These are phyloP conservation scores for Pistacia vera DNA, from an alignment of 345 rosid species.

Conservation along the genomic window DNA sequence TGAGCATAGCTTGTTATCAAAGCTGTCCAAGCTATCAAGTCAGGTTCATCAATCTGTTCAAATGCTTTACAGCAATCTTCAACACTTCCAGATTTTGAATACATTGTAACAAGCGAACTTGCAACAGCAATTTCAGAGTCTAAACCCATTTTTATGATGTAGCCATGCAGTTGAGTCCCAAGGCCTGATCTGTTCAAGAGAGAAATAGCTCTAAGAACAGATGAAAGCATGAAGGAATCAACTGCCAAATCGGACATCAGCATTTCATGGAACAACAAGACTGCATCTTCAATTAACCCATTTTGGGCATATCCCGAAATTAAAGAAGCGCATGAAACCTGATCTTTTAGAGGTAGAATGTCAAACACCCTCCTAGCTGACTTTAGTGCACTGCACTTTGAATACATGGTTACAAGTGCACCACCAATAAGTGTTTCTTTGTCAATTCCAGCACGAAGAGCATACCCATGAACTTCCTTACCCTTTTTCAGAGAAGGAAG, in stretches of 20 bases:
- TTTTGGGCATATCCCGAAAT: slow-evolving; percentile 65
- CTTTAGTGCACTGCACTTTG: slow-evolving; percentile 51
- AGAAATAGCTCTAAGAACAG: slow-evolving; percentile 56
- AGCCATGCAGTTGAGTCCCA: slow-evolving; percentile 72
- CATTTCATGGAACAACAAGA: slow-evolving; percentile 52
- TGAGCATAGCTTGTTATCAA: slow-evolving; percentile 72
- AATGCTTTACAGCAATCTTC: slow-evolving; percentile 59
- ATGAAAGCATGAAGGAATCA: slow-evolving; percentile 57
- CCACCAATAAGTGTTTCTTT: slow-evolving; percentile 46
- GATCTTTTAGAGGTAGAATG: slow-evolving; percentile 57
- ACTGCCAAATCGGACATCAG: slow-evolving; percentile 38
- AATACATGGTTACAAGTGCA: slow-evolving; percentile 54
- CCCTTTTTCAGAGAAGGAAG: slow-evolving; percentile 43
- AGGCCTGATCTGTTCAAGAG: slow-evolving; percentile 38
- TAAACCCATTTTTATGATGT: slow-evolving; percentile 51
- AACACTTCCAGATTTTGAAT: slow-evolving; percentile 71
- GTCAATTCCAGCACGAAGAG: slow-evolving; percentile 46
- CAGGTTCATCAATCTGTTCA: slow-evolving; percentile 58
- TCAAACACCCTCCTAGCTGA: slow-evolving; percentile 64
- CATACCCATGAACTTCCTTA: slow-evolving; percentile 60
- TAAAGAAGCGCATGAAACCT: slow-evolving; percentile 54
- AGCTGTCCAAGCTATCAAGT: slow-evolving; percentile 71
- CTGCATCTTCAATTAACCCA: slow-evolving; percentile 51
- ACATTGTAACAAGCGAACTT: slow-evolving; percentile 69
- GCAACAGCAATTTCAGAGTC: slow-evolving; percentile 61